phyloP scores from a whole-genome alignment of 1,284 basidiomycete genomes.

The Gymnopus androsaceus region DNA sequence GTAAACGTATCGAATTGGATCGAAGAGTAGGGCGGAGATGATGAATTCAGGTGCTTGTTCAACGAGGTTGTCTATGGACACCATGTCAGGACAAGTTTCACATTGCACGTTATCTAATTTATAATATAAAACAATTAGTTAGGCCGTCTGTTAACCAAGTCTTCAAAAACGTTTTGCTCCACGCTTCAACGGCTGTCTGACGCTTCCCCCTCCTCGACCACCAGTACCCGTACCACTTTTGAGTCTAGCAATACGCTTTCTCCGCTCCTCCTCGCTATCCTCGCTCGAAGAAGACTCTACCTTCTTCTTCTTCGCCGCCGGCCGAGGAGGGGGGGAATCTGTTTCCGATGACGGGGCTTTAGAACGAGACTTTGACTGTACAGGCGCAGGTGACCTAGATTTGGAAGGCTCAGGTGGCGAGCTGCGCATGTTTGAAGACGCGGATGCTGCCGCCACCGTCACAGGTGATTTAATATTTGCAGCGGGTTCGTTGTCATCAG shows the following conservation, averaged over 20 bases:
- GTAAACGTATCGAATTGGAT: constrained; percentile 18
- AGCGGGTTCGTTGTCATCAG: constrained; percentile 40
- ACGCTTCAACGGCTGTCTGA: constrained; percentile 72
- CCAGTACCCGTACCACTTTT: constrained; percentile 34
- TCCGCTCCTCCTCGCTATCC: constrained; percentile 57
- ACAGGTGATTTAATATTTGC: constrained; percentile 22
- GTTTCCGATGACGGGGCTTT: constrained; percentile 35
- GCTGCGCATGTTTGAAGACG: constrained; percentile 11
- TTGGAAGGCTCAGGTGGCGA: constrained; percentile 12
- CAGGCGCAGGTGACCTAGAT: background rate
- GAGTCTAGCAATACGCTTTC: constrained; percentile 38
- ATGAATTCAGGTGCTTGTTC: too few species aligned
- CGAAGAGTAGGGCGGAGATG: constrained; percentile 14
- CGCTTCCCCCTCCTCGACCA: constrained; percentile 54
- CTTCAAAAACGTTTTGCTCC: constrained; percentile 69
- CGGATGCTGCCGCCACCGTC: constrained; percentile 15
- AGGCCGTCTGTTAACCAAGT: background rate
- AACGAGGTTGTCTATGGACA: too few species aligned
- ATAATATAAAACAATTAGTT: too few species aligned
- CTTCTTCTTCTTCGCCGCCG: constrained; percentile 50
- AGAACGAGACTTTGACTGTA: background rate
- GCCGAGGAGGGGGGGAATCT: constrained; percentile 49
- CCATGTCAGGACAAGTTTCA: too few species aligned
- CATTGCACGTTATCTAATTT: too few species aligned
- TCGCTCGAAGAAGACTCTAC: constrained; percentile 45